Evolutionary conservation across 2,329 filamentous ascomycete genomes (phyloP), one percentile per base, ranked within the genome.

Genomic region (Monosporascus sp.): DNA sequence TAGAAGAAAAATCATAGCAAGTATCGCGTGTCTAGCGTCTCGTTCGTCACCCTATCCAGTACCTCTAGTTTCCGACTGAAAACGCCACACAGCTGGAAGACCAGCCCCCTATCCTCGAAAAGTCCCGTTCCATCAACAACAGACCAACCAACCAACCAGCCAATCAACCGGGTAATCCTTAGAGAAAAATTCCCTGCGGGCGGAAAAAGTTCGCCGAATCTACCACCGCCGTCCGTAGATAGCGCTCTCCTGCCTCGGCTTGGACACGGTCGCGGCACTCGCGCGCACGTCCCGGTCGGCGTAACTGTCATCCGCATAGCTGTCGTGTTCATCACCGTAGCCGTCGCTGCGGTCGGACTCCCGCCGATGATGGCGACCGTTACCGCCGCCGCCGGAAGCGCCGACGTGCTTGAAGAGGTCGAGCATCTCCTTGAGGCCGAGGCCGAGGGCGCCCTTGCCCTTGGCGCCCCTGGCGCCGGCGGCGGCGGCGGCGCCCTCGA

Each of bases 391-490:
- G 22, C 5, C 24, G 22, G 22, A 5, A 15, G 43, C 51, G 38
- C 59, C 57, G 64, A 90, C 86, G 31, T 85, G 84, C 58, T 84
- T 85, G 75, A 99, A 99, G 53, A 99, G 79, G 49, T 89, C 86
- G 70, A 99, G 80, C 70, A 99, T 95, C 72, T 99, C 94, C 67
- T 91, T 87, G 82, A 97, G 86, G 48, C 87, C 90, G 49, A 99
- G 78, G 74, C 97, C 97, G 68, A 89, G 84, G 17, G 85, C 81
- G 52, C 76, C 82, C 55, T 87, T 89, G 66, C 83, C 82, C 58
- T 79, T 88, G 28, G 3, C 28, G 28, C 3, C 2, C 28, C 5
- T 20, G 38, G 6, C 7, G 38, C 5, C 11, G 43, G n/a, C 7
- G 38, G 17, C 11, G 43, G n/a, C n/a, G 68, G 85, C 82, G 60